A percentile compares a stretch with the other conserved stretches of the same genome.
Conservation (phyloP, 2,329 filamentous ascomycete genomes). For the Ascochyta rabiei region DNA sequence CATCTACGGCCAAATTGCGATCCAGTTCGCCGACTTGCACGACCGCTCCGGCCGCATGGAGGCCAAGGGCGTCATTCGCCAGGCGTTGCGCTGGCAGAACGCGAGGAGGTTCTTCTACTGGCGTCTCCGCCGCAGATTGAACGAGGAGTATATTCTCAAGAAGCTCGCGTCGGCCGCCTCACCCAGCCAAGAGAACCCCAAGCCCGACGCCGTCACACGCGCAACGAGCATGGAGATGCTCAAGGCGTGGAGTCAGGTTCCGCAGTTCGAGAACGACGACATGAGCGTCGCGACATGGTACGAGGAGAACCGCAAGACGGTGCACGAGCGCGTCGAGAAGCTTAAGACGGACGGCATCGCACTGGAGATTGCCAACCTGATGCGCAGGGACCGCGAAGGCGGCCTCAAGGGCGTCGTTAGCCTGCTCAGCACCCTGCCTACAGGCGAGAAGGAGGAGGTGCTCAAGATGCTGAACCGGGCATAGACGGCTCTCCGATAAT, state of each 20-base stretch:
- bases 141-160: constrained; percentile 96
- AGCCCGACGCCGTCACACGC: constrained; percentile 57
- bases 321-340: constrained; percentile 82
- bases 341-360: constrained; percentile 78
- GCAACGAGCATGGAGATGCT: constrained; percentile 74
- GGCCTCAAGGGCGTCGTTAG: constrained; percentile 86
- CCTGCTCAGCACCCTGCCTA: constrained; percentile 83
- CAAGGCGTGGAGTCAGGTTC: constrained; percentile 80
- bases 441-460: constrained; percentile 84
- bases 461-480: constrained; percentile 61
- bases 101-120: constrained; percentile 99
- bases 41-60: constrained; percentile 97
- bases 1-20: constrained; percentile 92
- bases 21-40: constrained; percentile 96
- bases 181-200: constrained; percentile 46
- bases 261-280: constrained; percentile 79
- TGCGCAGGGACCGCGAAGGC: constrained; percentile 69
- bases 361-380: constrained; percentile 70
- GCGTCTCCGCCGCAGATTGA: constrained; percentile 94
- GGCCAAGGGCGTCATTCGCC: constrained; percentile 92
- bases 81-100: constrained; percentile 82
- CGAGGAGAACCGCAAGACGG: constrained; percentile 85
- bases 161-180: constrained; percentile 68
- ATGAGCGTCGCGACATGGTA: constrained; percentile 91
- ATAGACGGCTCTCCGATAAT: constrained; percentile 25